Percentiles rank a stretch among this genome's conserved stretches.
Conservation (phyloP, 352 stramenopile species). For the Phytophthora multivora region DNA sequence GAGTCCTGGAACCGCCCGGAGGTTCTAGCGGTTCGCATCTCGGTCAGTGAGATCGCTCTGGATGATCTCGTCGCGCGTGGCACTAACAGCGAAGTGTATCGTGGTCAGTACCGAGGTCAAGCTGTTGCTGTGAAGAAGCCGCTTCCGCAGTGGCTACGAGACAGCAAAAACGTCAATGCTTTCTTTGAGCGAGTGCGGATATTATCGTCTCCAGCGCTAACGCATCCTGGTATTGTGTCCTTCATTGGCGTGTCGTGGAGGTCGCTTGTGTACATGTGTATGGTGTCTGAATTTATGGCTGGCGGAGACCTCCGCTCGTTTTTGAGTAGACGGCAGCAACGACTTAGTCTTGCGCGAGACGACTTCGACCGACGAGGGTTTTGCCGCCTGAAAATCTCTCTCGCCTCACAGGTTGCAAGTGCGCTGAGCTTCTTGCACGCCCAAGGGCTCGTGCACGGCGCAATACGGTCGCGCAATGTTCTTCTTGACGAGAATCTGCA, state of each 20-base stretch:
- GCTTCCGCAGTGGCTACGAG: conserved; percentile 46
- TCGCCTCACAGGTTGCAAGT: conserved; percentile 50
- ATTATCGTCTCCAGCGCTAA: conserved; percentile 41
- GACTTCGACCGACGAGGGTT: conserved; percentile 32
- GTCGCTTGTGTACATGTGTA: conserved; percentile 49
- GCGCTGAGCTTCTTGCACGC: conserved; percentile 59
- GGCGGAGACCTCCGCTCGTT: conserved; percentile 51
- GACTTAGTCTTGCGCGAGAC: conserved; percentile 10
- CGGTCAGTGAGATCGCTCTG: conserved; percentile 28
- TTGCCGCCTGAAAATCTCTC: conserved; percentile 45
- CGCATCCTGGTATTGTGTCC: conserved; percentile 48
- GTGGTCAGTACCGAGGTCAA: conserved; percentile 39
- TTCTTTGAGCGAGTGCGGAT: conserved; percentile 58
- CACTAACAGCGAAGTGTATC: conserved; percentile 66
- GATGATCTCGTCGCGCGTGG: conserved; percentile 37
- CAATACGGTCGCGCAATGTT: conserved; percentile 38
- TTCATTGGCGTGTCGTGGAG: conserved; percentile 61
- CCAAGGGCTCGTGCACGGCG: conserved; percentile 40
- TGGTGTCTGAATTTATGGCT: conserved; percentile 66
- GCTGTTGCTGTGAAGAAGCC: conserved; percentile 68
- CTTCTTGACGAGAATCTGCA: conserved; percentile 37
- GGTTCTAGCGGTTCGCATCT: conserved; percentile 26
- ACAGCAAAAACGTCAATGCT: conserved; percentile 39
- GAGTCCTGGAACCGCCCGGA: conserved; percentile 34
- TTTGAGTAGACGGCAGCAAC: conserved; percentile 37